A percentile compares a stretch with the other conserved stretches of the same genome.
Conservation (phyloP, 345 rosid species). For the Salix udensis region DNA sequence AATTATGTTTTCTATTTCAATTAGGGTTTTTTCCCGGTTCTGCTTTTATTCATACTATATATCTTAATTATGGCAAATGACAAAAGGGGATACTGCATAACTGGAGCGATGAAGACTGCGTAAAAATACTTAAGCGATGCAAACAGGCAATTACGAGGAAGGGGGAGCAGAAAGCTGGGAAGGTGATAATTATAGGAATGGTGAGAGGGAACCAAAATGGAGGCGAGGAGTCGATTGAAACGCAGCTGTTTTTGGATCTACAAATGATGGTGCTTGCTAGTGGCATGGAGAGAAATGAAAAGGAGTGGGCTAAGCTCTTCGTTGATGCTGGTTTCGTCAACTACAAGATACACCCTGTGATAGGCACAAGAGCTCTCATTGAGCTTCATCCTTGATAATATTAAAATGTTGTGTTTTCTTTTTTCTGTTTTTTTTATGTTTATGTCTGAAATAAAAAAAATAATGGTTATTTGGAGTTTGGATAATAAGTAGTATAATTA, state of each 20-base stretch:
- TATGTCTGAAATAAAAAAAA: too few species aligned
- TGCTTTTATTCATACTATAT: too few species aligned
- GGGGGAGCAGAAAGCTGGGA: neutral
- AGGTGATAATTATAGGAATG: slow-evolving; percentile 1
- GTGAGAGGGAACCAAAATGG: neutral
- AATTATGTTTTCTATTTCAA: too few species aligned
- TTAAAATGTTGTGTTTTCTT: too few species aligned
- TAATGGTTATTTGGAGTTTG: too few species aligned
- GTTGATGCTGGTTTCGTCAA: slow-evolving; percentile 22
- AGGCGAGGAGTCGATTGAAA: slow-evolving; percentile 1
- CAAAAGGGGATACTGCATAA: slow-evolving; percentile 7
- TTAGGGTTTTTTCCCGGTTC: too few species aligned
- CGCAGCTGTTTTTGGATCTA: slow-evolving; percentile 21
- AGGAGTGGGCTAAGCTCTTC: slow-evolving; percentile 31
- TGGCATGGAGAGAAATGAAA: slow-evolving; percentile 21
- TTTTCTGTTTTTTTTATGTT: too few species aligned
- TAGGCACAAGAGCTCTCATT: slow-evolving; percentile 23
- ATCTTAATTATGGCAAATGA: neutral
- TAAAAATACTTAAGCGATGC: neutral
- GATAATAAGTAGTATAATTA: too few species aligned
- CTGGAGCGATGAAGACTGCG: slow-evolving; percentile 11
- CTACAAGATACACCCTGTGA: slow-evolving; percentile 15
- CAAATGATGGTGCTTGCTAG: neutral
- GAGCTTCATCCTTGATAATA: slow-evolving; percentile 21
- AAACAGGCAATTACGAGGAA: neutral